phyloP scores from a whole-genome alignment of 2,329 filamentous ascomycete species.

The Verticillium tricorpus region DNA sequence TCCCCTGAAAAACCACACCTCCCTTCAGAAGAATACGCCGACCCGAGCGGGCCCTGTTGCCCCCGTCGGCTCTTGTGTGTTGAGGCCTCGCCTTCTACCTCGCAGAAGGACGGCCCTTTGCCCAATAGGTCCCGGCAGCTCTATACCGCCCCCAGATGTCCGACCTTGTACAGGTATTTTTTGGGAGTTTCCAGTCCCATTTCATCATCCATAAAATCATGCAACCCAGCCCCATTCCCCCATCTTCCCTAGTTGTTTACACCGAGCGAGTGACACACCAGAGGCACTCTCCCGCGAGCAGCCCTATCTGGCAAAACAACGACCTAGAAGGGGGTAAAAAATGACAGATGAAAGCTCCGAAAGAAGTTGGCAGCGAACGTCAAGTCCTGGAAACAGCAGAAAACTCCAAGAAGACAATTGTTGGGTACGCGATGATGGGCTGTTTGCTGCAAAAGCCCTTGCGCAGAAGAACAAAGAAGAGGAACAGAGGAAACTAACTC shows the following conservation, averaged over 20 bases:
- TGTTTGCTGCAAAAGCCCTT: not conserved
- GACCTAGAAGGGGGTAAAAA: constrained; percentile 3
- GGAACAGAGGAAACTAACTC: not conserved
- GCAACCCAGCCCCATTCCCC: not conserved
- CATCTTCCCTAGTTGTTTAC: not conserved
- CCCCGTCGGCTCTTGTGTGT: not conserved
- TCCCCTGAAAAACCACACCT: not conserved
- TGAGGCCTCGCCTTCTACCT: not conserved
- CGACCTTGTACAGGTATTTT: not conserved
- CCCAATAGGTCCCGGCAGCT: not conserved
- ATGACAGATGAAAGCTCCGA: not conserved
- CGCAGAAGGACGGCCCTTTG: not conserved
- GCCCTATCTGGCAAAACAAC: not conserved
- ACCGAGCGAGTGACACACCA: not conserved
- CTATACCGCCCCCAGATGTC: not conserved
- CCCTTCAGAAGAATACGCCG: not conserved
- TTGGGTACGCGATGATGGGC: not conserved
- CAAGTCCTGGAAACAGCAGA: not conserved
- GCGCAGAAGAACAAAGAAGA: not conserved
- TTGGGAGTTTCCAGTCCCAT: not conserved
- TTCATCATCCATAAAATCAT: constrained; percentile 14
- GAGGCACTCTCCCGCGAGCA: constrained; percentile 3
- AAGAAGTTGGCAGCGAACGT: constrained; percentile 1
- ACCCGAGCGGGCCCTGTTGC: not conserved
- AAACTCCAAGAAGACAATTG: not conserved